Percentiles rank a stretch among this genome's conserved stretches.
phyloP scores from a whole-genome alignment of 371 early-diverging fungal species.

The Entomophthora muscae region DNA sequence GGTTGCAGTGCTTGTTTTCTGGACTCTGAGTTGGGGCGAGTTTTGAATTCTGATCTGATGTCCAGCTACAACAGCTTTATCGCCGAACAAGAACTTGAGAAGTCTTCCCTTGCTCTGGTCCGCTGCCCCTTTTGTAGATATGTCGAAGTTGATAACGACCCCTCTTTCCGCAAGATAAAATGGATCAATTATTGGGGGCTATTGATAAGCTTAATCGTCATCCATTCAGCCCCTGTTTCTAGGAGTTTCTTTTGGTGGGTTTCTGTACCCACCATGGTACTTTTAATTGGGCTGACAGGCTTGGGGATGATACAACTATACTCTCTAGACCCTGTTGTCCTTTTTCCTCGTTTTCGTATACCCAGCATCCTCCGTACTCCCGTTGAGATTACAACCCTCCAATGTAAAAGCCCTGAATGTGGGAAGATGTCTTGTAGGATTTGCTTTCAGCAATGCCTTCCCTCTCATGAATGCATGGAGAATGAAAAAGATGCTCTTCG shows the following conservation, averaged over 20 bases:
- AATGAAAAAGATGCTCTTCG: constrained; percentile 31
- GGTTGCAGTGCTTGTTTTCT: constrained; percentile 20
- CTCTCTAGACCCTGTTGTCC: neutral
- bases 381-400: constrained; percentile 13
- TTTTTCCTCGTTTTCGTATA: neutral
- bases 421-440: constrained; percentile 23
- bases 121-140: constrained; percentile 32
- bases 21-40: constrained; percentile 12
- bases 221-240: neutral
- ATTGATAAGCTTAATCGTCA: neutral
- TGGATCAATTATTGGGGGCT: neutral
- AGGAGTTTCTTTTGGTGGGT: neutral
- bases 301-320: neutral
- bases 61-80: constrained; percentile 21
- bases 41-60: constrained; percentile 19
- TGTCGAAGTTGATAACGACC: constrained; percentile 24
- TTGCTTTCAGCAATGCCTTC: constrained; percentile 24
- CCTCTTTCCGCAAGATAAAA: constrained; percentile 11
- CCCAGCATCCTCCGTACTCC: neutral
- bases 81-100: constrained; percentile 18
- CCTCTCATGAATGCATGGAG: constrained; percentile 34
- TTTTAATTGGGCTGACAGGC: neutral
- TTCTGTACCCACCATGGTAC: neutral
- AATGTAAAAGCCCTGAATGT: constrained; percentile 29
- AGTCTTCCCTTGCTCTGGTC: constrained; percentile 14